Evolutionary conservation across 2,329 filamentous ascomycete genomes (phyloP).

Genomic region (Pseudogymnoascus sp.): DNA sequence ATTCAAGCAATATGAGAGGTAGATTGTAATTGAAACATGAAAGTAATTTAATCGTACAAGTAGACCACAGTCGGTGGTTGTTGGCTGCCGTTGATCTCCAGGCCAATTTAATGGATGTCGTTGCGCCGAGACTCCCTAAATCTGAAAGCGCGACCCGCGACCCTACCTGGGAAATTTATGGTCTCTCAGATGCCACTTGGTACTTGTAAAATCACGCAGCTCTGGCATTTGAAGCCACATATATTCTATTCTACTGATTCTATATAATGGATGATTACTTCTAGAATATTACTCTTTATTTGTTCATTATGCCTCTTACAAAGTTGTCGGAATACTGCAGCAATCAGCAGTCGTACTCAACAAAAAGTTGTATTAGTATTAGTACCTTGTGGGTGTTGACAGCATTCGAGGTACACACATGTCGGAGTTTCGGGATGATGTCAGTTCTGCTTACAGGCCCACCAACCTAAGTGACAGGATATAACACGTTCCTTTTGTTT

Average conservation of each 20-base stretch:
- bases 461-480: neutral
- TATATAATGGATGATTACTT: neutral
- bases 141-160: slow-evolving; percentile 1
- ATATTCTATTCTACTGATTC: neutral
- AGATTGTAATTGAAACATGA: slow-evolving; percentile 5
- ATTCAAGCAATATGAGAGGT: neutral
- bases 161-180: neutral
- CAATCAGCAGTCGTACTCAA: neutral
- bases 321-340: neutral
- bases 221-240: neutral
- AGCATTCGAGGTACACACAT: neutral
- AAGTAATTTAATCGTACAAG: slow-evolving; percentile 7
- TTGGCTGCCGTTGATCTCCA: neutral
- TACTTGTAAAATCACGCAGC: neutral
- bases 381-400: slow-evolving; percentile 7
- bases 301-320: neutral
- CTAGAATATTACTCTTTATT: neutral
- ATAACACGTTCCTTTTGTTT: neutral
- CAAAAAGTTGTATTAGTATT: neutral
- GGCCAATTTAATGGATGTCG: neutral
- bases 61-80: neutral
- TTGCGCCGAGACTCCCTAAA: slow-evolving; percentile 4
- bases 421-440: slow-evolving; percentile 3
- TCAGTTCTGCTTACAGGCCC: neutral
- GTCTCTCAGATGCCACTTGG: neutral